Conservation (phyloP, 257 asterid species). For the Anisodus tanguticus region DNA sequence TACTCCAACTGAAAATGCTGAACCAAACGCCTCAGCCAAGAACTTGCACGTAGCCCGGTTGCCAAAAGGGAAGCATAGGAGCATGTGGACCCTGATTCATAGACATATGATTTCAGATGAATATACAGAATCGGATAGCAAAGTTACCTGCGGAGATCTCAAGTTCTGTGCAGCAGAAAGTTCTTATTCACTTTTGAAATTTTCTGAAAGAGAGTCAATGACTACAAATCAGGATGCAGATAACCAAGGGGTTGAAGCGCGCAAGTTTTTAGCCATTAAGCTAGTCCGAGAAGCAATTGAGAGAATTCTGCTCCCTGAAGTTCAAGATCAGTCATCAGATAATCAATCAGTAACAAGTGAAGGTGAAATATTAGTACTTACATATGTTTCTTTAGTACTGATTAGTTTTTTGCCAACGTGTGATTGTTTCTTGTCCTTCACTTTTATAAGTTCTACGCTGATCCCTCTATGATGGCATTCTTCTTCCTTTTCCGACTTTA, state of each 20-base stretch:
- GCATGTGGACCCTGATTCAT: too few relatives aligned
- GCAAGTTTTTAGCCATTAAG: slow-evolving; percentile 71
- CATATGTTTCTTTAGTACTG: slow-evolving; percentile 40
- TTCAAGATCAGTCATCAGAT: slow-evolving; percentile 78
- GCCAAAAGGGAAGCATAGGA: too few relatives aligned
- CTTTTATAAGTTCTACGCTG: neutral
- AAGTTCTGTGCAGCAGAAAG: slow-evolving; percentile 31
- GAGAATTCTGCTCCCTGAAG: slow-evolving; percentile 91
- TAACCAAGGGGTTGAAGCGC: slow-evolving; percentile 57
- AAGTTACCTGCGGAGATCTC: neutral
- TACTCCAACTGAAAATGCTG: too few relatives aligned
- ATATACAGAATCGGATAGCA: neutral
- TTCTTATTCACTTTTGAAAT: slow-evolving; percentile 27
- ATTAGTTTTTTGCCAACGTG: neutral
- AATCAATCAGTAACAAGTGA: slow-evolving; percentile 62
- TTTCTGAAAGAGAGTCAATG: slow-evolving; percentile 38
- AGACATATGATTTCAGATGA: too few relatives aligned
- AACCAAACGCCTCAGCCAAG: too few relatives aligned
- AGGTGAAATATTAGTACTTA: slow-evolving; percentile 39
- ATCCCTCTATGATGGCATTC: too few relatives aligned
- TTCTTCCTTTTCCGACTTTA: too few relatives aligned
- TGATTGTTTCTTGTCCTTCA: neutral
- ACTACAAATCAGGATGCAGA: slow-evolving; percentile 38
- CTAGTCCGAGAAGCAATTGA: slow-evolving; percentile 91
- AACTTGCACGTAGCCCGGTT: too few relatives aligned